Base-by-base conservation (phyloP, 208 protist species). In the Zelonia costaricensis region DNA sequence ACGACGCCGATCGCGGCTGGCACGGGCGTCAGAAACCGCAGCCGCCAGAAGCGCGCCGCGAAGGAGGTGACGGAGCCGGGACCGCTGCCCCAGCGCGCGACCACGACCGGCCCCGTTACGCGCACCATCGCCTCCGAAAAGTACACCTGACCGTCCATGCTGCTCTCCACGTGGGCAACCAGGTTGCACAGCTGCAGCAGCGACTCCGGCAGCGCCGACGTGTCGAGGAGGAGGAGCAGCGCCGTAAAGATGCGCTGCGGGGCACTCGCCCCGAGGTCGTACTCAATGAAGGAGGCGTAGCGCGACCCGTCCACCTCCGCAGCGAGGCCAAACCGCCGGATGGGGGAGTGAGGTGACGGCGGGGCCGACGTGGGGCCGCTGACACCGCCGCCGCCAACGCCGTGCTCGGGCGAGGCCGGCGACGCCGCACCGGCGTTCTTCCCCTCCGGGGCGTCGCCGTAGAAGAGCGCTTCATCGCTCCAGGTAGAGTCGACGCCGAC, bases 171-270 rank as follows among this genome's bases (percentile, higher is more conserved):
- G 0, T 69, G 60, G 6, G 74, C 74, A 20, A 47, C 46, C 48
- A 88, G 57, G 12, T 78, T 67, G 0, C 82, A 76, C 38, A 82
- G 22, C 31, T 57, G 76, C 43, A 93, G 66, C 47, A 86, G 52
- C 12, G 65, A 47, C 15, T 56, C 12, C 9, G 82, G 73, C 8
- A 93, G 46, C 16, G 48, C 45, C 1, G 79, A 39, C 8, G 68
- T 76, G 71, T 91, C 74, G 10, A 93, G 67, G 5, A 91, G 51
- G 20, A 88, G 39, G 39, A 88, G 51, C 9, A 93, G 47, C 15
- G 61, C 78, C 13, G 69, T 59, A 67, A 91, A 91, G 20, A 65
- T 31, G 40, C 66, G 55, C 51, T 68, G 69, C 18, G 61, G 51
- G 10, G 52, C 7, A 3, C 30, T 44, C 18, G 25, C 3, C 15